phyloP scores from a whole-genome alignment of 768 basidiomycete genomes.

The Ramaria sp. region DNA sequence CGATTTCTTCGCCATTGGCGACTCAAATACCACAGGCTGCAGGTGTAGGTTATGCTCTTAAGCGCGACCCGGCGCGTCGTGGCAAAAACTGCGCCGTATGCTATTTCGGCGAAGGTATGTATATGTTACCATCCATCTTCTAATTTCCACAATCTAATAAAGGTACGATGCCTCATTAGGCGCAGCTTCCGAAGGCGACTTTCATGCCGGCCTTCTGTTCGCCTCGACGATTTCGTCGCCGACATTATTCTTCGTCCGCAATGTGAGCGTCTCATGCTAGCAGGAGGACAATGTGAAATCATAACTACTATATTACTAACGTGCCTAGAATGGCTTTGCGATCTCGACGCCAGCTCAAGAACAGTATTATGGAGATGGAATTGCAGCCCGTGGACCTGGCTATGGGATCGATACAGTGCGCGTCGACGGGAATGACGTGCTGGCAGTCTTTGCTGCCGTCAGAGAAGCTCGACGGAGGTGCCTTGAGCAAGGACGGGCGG shows the following conservation, averaged over 20 bases:
- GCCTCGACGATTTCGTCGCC: constrained; percentile 70
- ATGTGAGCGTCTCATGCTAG: constrained; percentile 16
- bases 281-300: neutral
- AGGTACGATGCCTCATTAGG: constrained; percentile 4
- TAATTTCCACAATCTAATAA: neutral
- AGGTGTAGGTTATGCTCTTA: constrained; percentile 83
- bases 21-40: constrained; percentile 95
- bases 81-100: constrained; percentile 73
- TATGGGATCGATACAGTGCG: constrained; percentile 88
- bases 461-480: constrained; percentile 62
- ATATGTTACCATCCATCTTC: constrained; percentile 45
- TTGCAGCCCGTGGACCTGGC: constrained; percentile 82
- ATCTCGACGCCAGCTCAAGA: constrained; percentile 88
- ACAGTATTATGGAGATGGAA: constrained; percentile 89
- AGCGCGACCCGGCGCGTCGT: constrained; percentile 59
- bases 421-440: constrained; percentile 88
- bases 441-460: constrained; percentile 71
- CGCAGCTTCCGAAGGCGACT: constrained; percentile 46
- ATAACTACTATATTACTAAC: constrained; percentile 18
- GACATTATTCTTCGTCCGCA: constrained; percentile 62
- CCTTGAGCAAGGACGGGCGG: constrained; percentile 70
- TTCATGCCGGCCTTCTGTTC: constrained; percentile 82
- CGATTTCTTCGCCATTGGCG: constrained; percentile 86
- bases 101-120: constrained; percentile 78
- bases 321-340: constrained; percentile 66